Evolutionary conservation across 2,329 filamentous ascomycete species (phyloP).

Genomic region (Fusarium continuum): DNA sequence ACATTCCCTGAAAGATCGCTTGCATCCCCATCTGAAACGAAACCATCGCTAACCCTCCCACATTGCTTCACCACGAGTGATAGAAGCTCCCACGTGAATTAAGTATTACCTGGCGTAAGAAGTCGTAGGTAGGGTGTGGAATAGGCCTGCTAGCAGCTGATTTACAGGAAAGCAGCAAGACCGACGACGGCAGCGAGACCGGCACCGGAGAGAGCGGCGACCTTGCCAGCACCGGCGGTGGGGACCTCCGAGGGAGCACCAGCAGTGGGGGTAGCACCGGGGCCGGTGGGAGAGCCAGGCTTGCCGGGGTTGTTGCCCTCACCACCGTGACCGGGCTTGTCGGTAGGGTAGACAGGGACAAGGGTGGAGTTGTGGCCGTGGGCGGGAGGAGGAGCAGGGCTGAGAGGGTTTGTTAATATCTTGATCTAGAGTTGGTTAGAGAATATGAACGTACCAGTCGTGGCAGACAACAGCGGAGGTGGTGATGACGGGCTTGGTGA

Average conservation of each 20-base stretch:
- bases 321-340: conserved; percentile 23
- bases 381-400: conserved; percentile 44
- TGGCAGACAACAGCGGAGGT: conserved; percentile 62
- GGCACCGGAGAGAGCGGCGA: conserved; percentile 64
- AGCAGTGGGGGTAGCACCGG: conserved; percentile 44
- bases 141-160: conserved; percentile 49
- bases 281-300: conserved; percentile 6
- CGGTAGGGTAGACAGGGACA: conserved; percentile 34
- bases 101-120: conserved; percentile 54
- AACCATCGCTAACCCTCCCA: conserved; percentile 46
- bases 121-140: conserved; percentile 53
- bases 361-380: conserved; percentile 50
- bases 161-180: conserved; percentile 69
- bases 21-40: conserved; percentile 36
- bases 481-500: conserved; percentile 66
- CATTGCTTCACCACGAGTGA: conserved; percentile 49
- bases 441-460: conserved; percentile 56
- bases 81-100: conserved; percentile 50
- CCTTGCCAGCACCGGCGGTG: conserved; percentile 66
- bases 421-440: conserved; percentile 16
- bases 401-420: conserved; percentile 27
- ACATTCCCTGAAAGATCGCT: conserved; percentile 45
- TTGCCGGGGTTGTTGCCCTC: conserved; percentile 3
- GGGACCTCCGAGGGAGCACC: conserved; percentile 51
- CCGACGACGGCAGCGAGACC: conserved; percentile 69